Percentiles rank a stretch among this genome's conserved stretches.
These are phyloP conservation scores for Tetrahymena thermophila DNA, from an alignment of 73 alveolate genomes.

Conservation along the genomic window DNA sequence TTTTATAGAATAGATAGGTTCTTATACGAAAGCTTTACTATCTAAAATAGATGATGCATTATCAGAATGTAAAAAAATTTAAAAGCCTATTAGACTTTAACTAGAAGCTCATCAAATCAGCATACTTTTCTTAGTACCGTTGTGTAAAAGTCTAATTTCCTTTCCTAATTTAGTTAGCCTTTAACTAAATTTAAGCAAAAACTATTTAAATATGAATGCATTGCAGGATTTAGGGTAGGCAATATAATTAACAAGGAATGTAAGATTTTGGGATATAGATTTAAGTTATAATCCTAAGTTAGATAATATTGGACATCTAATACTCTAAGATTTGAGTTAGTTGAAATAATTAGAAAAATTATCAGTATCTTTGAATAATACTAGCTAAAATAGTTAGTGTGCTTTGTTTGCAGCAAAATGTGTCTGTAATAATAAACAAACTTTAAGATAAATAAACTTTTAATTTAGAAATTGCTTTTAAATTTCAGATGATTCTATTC, in stretches of 20 bases:
- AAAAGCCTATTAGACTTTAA: not conserved
- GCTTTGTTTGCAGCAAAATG: not conserved
- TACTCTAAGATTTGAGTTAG: not conserved
- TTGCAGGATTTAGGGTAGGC: not conserved
- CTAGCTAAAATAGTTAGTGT: not conserved
- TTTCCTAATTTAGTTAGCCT: not conserved
- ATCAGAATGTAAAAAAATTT: not conserved
- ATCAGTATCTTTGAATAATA: not conserved
- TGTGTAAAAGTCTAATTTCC: not conserved
- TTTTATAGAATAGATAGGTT: not conserved
- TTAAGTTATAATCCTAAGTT: not conserved
- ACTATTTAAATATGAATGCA: not conserved
- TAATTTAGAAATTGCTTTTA: not conserved
- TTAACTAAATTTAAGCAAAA: not conserved
- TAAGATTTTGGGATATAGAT: not conserved
- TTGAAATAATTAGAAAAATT: not conserved
- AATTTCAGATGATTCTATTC: not conserved
- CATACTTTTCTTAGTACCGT: not conserved
- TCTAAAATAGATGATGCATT: not conserved
- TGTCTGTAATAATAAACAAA: not conserved
- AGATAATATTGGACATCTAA: not conserved
- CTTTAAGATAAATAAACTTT: not conserved
- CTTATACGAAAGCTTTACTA: not conserved
- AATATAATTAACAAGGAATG: not conserved
- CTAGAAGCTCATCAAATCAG: not conserved